Evolutionary conservation across 345 rosid species (phyloP).

Genomic region (Eucalyptus coolabah): DNA sequence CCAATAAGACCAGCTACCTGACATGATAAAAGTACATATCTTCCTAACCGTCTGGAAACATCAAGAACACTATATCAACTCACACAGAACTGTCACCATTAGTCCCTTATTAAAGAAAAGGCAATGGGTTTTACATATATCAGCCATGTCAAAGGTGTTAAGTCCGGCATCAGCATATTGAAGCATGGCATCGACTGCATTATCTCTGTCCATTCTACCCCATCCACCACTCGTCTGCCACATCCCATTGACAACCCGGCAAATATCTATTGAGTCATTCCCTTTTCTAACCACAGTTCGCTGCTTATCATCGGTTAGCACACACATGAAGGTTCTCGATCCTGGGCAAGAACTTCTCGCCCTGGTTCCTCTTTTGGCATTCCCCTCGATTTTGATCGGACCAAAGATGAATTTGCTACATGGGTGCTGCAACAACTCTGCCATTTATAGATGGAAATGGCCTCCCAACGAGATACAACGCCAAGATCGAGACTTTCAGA

Average conservation of each 20-base stretch:
- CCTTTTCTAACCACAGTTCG: constrained; percentile 31
- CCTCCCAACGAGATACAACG: neutral
- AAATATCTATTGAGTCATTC: constrained; percentile 34
- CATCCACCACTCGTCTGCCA: constrained; percentile 64
- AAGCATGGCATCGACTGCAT: constrained; percentile 45
- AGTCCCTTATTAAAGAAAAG: neutral
- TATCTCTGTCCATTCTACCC: constrained; percentile 32
- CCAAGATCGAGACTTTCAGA: neutral
- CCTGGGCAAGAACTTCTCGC: neutral
- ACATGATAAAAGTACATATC: neutral
- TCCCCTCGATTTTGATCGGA: neutral
- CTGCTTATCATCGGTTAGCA: constrained; percentile 10
- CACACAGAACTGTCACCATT: neutral
- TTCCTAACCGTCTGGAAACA: neutral
- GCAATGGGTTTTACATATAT: constrained; percentile 25
- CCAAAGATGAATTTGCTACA: constrained; percentile 9
- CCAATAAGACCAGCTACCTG: neutral
- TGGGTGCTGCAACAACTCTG: constrained; percentile 3
- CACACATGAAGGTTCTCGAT: constrained; percentile 13
- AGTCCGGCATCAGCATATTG: constrained; percentile 45
- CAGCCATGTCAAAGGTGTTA: constrained; percentile 48
- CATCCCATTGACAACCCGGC: constrained; percentile 57
- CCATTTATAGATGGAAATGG: constrained; percentile 2
- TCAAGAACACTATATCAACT: neutral
- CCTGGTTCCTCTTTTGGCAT: neutral